These are phyloP conservation scores for Coelastrella sp. DNA, from an alignment of 139 green algal species.

Conservation along the genomic window DNA sequence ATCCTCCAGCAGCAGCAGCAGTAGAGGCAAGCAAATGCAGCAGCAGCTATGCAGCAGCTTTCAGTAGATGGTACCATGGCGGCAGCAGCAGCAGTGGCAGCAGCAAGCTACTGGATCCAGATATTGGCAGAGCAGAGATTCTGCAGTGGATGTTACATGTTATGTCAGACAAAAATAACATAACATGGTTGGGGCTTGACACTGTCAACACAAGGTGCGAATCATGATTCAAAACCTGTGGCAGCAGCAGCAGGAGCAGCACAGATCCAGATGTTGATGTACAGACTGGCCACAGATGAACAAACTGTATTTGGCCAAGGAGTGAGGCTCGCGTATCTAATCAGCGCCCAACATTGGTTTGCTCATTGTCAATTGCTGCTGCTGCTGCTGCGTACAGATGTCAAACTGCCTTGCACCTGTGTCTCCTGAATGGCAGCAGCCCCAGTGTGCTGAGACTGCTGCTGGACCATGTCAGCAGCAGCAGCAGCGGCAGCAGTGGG, in stretches of 20 bases:
- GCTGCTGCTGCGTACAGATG: constrained; percentile 2
- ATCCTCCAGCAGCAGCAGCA: constrained; percentile 24
- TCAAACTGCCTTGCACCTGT: constrained; percentile 4
- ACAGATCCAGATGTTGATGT: background rate
- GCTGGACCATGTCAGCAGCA: background rate
- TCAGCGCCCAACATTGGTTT: too few species aligned
- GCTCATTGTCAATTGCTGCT: background rate
- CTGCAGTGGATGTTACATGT: background rate
- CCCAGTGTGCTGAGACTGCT: background rate
- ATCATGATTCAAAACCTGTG: background rate
- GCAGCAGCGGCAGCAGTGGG: constrained; percentile 8
- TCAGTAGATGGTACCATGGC: background rate
- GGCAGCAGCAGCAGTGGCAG: constrained; percentile 8
- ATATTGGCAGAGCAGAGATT: background rate
- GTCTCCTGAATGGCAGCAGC: background rate
- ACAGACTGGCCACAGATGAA: background rate
- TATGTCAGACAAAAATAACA: background rate
- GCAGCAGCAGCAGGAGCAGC: background rate
- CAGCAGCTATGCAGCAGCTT: background rate
- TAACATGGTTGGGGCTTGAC: background rate
- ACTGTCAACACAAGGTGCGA: background rate
- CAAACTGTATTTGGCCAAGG: background rate
- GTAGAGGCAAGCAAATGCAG: background rate
- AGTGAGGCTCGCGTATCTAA: background rate
- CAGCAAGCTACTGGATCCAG: background rate